Evolutionary conservation across 2,329 filamentous ascomycete genomes (phyloP), one percentile per base, ranked within the genome.

Genomic region (Colletotrichum destructivum): DNA sequence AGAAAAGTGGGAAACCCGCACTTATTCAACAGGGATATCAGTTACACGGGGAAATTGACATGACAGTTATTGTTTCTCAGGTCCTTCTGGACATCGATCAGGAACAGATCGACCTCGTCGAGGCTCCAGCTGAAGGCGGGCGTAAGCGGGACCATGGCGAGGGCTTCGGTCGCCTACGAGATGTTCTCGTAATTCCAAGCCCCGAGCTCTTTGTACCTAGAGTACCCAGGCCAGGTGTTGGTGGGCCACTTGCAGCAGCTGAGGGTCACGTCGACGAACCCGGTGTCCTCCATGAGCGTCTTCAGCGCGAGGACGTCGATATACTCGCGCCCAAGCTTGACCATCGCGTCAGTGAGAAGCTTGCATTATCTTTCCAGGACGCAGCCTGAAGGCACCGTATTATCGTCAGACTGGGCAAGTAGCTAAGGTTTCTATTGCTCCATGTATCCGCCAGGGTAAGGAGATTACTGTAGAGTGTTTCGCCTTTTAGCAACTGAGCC

Each of bases 231-330:
- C 88, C 88, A 90, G 7, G 81, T 80, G 40, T 87, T 88, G 55
- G 86, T 81, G 0, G 88, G 88, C 51, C 89, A 80, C 76, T 87
- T 89, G 77, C 87, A 88, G 2, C 86, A 75, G 21, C 80, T 81
- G 76, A 90, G 82, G 40, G 85, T 82, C 13, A 90, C 83, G 62
- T 90, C 86, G 6, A 87, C 84, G 72, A 90, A 90, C 0, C 88
- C 88, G 1, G 83, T 86, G 35, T 85, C 82, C 51, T 82, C 76
- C 65, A 82, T 72, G 49, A 63, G 42, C 35, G 26, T 23, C 66
- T 78, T 78, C 54, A 82, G 0, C 64, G 52, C 0, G 74, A 74
- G 0, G 75, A 77, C 80, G 31, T 35, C 18, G 12, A 51, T 35
- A 54, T 47, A 60, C 11, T 6, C 44, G 16, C 18, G 23, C 5